Conservation (phyloP, 768 basidiomycete genomes). For the Coprinellus aureogranulatus region DNA sequence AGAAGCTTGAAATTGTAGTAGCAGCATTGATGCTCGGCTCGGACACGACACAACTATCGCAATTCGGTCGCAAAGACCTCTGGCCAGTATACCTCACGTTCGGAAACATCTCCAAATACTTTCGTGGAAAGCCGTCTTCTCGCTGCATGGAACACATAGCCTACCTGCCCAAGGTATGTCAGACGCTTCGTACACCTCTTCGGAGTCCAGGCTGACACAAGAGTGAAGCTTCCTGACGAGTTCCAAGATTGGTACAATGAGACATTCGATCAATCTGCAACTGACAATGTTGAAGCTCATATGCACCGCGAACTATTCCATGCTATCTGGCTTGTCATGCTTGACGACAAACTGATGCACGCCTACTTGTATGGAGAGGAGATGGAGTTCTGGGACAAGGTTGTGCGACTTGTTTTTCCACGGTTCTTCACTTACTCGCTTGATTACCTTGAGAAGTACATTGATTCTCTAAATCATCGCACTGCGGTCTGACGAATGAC, state of each 20-base stretch:
- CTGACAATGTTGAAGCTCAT: no score
- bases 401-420: conserved; percentile 28
- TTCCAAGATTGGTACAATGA: no score
- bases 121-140: conserved; percentile 22
- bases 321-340: conserved; percentile 21
- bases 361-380: conserved; percentile 30
- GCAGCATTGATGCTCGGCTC: conserved; percentile 31
- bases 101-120: conserved; percentile 39
- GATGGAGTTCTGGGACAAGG: conserved; percentile 26
- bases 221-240: no score
- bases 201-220: no score
- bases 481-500: no score
- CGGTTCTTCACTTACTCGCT: conserved; percentile 33
- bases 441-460: conserved; percentile 42
- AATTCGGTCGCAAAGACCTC: conserved; percentile 32
- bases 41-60: conserved; percentile 33
- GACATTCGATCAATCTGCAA: no score
- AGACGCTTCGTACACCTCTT: no score
- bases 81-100: conserved; percentile 42
- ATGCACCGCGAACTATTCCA: conserved; percentile 23
- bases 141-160: conserved; percentile 36
- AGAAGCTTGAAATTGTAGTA: conserved; percentile 13
- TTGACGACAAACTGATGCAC: conserved; percentile 31
- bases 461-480: not conserved
- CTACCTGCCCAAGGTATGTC: conserved; percentile 29